Evolutionary conservation across 305 asterid species (phyloP).

Genomic region (Fraxinus dipetala): DNA sequence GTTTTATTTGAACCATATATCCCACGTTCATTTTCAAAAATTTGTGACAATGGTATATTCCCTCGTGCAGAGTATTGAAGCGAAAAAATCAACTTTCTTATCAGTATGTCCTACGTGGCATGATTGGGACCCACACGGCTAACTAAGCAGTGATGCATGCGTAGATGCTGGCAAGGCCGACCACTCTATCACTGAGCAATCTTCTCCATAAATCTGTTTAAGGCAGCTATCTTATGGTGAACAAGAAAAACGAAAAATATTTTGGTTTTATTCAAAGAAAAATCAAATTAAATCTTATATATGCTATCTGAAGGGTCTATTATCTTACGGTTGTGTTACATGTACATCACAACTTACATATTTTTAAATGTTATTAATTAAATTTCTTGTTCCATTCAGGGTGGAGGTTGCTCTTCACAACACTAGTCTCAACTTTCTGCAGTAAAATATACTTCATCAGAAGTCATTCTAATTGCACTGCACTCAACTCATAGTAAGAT

Average conservation of each 20-base stretch:
- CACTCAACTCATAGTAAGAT: background rate
- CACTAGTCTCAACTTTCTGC: slow-evolving; percentile 70
- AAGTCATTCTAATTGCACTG: background rate
- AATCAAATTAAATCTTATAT: too few species aligned
- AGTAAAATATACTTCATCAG: slow-evolving; percentile 1
- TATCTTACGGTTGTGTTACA: too few species aligned
- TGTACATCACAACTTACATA: too few species aligned
- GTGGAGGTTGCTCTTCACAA: slow-evolving; percentile 57
- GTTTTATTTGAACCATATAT: background rate
- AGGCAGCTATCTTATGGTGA: too few species aligned
- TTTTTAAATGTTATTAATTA: too few species aligned
- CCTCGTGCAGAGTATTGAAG: background rate
- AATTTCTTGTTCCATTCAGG: slow-evolving; percentile 79
- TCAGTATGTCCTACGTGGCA: background rate
- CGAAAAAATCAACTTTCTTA: background rate
- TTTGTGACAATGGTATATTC: background rate
- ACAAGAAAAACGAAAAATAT: too few species aligned
- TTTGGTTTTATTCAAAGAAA: too few species aligned
- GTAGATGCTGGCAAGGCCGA: background rate
- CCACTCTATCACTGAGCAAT: background rate
- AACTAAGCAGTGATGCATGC: background rate
- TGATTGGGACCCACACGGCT: background rate
- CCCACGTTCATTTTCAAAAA: background rate
- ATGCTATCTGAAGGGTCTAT: too few species aligned
- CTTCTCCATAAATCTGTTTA: too few species aligned